Evolutionary conservation across 768 basidiomycete species (phyloP).

Genomic region (Leucosporidium creatinivorum): DNA sequence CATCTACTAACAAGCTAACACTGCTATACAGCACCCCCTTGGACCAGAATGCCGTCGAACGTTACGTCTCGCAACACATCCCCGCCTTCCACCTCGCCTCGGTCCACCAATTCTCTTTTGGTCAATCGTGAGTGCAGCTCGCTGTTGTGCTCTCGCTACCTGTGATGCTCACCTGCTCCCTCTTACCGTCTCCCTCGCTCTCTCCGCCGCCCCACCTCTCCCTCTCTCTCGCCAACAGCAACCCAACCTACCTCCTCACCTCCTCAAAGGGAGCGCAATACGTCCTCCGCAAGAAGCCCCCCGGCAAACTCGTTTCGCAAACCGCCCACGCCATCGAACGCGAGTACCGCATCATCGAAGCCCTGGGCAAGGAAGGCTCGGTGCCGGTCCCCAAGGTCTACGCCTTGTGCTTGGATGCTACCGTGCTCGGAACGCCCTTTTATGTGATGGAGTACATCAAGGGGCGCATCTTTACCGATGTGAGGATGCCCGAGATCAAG

Average conservation of each 20-base stretch:
- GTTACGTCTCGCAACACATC: conserved; percentile 54
- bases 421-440: conserved; percentile 78
- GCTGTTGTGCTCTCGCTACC: conserved; percentile 58
- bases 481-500: conserved; percentile 60
- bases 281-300: conserved; percentile 88
- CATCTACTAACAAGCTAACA: no score
- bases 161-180: conserved; percentile 22
- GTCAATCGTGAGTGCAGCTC: conserved; percentile 32
- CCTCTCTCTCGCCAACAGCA: conserved; percentile 43
- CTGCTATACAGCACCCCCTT: conserved; percentile 9
- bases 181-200: neutral
- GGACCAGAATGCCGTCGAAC: conserved; percentile 13
- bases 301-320: conserved; percentile 72
- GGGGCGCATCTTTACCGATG: conserved; percentile 87
- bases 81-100: conserved; percentile 56
- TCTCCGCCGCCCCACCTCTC: conserved; percentile 50
- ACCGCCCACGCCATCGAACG: conserved; percentile 95
- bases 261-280: conserved; percentile 65
- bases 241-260: conserved; percentile 90
- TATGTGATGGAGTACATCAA: conserved; percentile 96
- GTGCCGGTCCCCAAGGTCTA: conserved; percentile 84
- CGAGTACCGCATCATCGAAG: conserved; percentile 72
- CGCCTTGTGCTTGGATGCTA: conserved; percentile 62
- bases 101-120: conserved; percentile 80
- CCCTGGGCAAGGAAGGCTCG: conserved; percentile 68